Evolutionary conservation across 495 filamentous ascomycete species (phyloP).

Genomic region (Endocarpon pusillum): DNA sequence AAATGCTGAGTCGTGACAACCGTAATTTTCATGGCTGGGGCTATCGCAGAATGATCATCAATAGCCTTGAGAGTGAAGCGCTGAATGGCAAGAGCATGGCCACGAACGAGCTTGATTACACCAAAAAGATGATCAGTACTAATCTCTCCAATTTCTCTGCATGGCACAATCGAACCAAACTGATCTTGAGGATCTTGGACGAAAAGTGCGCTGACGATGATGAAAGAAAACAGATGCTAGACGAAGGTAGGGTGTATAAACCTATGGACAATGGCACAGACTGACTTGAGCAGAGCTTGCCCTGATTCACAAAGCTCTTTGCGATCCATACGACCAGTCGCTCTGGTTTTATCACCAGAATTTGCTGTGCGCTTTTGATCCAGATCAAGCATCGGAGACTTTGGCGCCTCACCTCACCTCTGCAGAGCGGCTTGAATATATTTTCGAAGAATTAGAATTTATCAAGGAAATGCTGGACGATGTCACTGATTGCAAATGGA

Average conservation of each 20-base stretch:
- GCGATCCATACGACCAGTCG: constrained; percentile 80
- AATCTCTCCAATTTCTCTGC: constrained; percentile 93
- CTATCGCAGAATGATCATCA: constrained; percentile 64
- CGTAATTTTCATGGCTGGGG: constrained; percentile 97
- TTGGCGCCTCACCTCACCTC: constrained; percentile 44
- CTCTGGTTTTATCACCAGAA: constrained; percentile 93
- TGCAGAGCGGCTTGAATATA: constrained; percentile 44
- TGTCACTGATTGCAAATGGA: constrained; percentile 60
- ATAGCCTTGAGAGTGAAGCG: constrained; percentile 41
- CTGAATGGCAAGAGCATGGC: constrained; percentile 41
- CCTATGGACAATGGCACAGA: not conserved
- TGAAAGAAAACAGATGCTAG: constrained; percentile 48
- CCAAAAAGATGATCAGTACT: constrained; percentile 62
- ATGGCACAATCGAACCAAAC: constrained; percentile 77
- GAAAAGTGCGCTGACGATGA: constrained; percentile 45
- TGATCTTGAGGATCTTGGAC: constrained; percentile 59
- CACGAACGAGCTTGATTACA: constrained; percentile 75
- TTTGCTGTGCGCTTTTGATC: constrained; percentile 48
- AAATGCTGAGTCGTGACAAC: constrained; percentile 73
- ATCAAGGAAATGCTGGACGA: constrained; percentile 59
- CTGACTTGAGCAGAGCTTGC: constrained; percentile 40
- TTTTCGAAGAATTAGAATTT: constrained; percentile 47
- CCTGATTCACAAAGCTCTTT: constrained; percentile 58
- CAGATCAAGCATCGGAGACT: constrained; percentile 26
- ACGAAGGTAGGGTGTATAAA: constrained; percentile 41